Base-by-base conservation (phyloP, 192 early-diverging fungal genomes). In the Kickxella alabastrina region DNA sequence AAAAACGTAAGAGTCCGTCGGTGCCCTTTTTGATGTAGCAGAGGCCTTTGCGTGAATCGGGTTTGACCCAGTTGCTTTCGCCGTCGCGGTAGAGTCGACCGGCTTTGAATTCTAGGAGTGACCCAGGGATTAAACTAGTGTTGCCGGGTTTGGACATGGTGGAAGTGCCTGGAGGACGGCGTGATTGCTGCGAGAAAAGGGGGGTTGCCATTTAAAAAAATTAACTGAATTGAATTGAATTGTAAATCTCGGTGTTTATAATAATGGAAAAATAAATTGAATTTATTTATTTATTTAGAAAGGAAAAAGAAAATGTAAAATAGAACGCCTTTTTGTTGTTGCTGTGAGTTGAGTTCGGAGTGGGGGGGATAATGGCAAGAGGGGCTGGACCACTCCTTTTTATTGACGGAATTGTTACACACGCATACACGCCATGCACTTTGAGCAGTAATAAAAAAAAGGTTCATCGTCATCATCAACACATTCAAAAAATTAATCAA, bases 1-100 rank as follows among this genome's bases (percentile, higher is more conserved):
- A 87, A 39, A 93, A 87, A 50, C 87, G 88, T 62, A 89, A 57
- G 17, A 91, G 61, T 18, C 78, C 80, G 40, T 90, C 88, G n/a
- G 87, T 84, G 8, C 74, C 74, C 56, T 63, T 50, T 12, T 52
- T 54, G 18, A 74, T 25, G 18, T 48, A 66, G 43, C 66, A 60
- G 8, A 66, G 7, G 19, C 91, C 91, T 52, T 87, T 87, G 18
- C 85, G 78, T 7, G 80, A 43, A 52, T 93, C 91, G 7, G 91
- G 86, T 28, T 80, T 78, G 28, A 93, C 78, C 67, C 68, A 79
- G 52, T 82, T 80, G 17, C 78, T 82, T 23, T 70, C 75, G 25
- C 81, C 83, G 18, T 86, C 84, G 35, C 84, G 71, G 52, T 80
- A 79, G 49, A 80, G 80, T 47, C 81, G 79, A 19, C 88, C 88